Percentiles rank a stretch among this genome's conserved stretches.
Conservation (phyloP, 306 rosid species). For the Citrullus amarus region DNA sequence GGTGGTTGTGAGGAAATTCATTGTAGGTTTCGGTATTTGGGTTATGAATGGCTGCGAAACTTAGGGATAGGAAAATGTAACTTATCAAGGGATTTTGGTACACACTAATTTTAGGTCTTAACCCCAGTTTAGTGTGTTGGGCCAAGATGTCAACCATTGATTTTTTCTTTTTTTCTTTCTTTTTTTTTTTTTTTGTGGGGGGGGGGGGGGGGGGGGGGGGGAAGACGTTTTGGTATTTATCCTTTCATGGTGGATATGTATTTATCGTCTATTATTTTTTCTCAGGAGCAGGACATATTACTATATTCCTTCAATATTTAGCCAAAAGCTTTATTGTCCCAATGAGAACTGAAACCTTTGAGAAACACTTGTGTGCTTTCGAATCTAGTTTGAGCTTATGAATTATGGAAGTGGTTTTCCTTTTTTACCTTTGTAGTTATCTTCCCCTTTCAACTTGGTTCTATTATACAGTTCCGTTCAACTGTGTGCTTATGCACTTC, state of each 20-base stretch:
- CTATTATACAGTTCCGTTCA: background rate
- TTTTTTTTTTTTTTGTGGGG: too few relatives aligned
- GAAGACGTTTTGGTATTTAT: background rate
- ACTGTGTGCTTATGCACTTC: background rate
- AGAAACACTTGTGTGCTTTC: background rate
- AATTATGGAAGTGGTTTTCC: background rate
- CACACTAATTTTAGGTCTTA: background rate
- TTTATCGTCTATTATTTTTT: background rate
- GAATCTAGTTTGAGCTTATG: background rate
- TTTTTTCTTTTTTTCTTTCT: background rate
- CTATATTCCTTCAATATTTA: background rate
- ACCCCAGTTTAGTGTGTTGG: background rate
- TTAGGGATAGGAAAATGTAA: background rate
- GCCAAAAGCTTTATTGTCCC: background rate
- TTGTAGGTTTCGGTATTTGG: background rate
- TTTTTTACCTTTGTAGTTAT: background rate
- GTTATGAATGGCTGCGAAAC: background rate
- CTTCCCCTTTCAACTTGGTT: background rate
- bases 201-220: too few relatives aligned
- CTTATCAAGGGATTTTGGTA: background rate
- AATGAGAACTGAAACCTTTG: background rate
- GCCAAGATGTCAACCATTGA: background rate
- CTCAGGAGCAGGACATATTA: background rate
- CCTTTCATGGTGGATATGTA: background rate
- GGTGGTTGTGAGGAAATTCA: background rate